A percentile compares a stretch with the other conserved stretches of the same genome.
These are phyloP conservation scores for Dimargaris cristalligena DNA, from an alignment of 192 early-diverging fungal species.

Conservation along the genomic window DNA sequence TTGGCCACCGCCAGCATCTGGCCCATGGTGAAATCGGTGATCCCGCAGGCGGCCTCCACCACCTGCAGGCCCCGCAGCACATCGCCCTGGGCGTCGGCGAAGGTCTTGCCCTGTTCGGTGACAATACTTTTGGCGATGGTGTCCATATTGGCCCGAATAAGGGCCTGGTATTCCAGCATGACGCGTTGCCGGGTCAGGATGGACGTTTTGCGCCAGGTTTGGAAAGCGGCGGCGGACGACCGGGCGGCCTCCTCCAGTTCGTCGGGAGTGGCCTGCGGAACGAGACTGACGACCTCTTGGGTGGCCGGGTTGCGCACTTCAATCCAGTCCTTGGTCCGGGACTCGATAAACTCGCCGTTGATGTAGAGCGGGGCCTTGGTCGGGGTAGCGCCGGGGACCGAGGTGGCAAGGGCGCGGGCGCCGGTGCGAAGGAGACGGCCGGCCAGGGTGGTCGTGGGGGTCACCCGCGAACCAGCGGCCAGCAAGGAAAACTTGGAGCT, in stretches of 20 bases:
- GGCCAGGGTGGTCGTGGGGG: background rate
- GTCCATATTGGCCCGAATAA: conserved; percentile 70
- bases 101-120: conserved; percentile 82
- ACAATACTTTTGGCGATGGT: conserved; percentile 65
- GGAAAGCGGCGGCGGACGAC: conserved; percentile 60
- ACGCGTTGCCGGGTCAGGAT: conserved; percentile 71
- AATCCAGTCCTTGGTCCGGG: conserved; percentile 70
- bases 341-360: conserved; percentile 85
- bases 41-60: conserved; percentile 66
- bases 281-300: conserved; percentile 67
- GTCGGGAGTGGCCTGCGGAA: conserved; percentile 72
- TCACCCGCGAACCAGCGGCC: background rate
- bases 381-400: background rate
- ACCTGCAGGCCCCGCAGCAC: conserved; percentile 84
- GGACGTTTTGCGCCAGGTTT: conserved; percentile 67
- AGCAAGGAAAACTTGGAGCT: background rate
- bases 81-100: conserved; percentile 81
- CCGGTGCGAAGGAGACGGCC: background rate
- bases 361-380: conserved; percentile 53
- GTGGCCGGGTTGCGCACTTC: conserved; percentile 86
- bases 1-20: conserved; percentile 61
- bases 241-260: conserved; percentile 66
- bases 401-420: background rate
- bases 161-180: conserved; percentile 79
- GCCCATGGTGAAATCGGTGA: conserved; percentile 70